Conservation (phyloP, 306 rosid genomes). For the Abrus precatorius region DNA sequence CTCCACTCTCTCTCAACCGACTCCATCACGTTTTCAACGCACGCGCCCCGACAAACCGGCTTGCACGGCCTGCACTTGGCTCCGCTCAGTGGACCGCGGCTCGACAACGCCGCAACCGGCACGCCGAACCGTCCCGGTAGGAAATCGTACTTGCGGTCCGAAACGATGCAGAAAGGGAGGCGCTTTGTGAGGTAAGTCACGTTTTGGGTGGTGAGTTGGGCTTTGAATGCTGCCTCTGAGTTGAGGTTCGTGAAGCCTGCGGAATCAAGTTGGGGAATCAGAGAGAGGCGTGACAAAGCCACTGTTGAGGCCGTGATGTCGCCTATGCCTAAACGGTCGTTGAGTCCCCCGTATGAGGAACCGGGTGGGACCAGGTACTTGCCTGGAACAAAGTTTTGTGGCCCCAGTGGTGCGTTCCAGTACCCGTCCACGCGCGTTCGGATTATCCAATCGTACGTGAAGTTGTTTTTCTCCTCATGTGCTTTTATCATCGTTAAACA, state of each 20-base stretch:
- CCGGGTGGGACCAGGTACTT: conserved; percentile 82
- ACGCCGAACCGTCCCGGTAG: conserved; percentile 75
- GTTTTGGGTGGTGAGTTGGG: conserved; percentile 66
- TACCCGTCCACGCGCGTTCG: conserved; percentile 93
- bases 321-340: conserved; percentile 88
- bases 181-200: conserved; percentile 53
- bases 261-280: conserved; percentile 67
- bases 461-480: conserved; percentile 60
- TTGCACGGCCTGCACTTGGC: conserved; percentile 84
- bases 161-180: conserved; percentile 80
- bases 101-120: conserved; percentile 86
- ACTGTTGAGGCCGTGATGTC: conserved; percentile 71
- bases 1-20: conserved; percentile 67
- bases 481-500: conserved; percentile 69
- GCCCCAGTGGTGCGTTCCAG: conserved; percentile 81
- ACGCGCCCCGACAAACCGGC: conserved; percentile 63
- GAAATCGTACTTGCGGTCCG: conserved; percentile 76
- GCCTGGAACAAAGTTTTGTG: conserved; percentile 61
- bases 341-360: conserved; percentile 80
- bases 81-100: conserved; percentile 83
- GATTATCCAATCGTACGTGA: conserved; percentile 85
- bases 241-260: conserved; percentile 65
- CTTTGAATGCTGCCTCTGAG: conserved; percentile 85
- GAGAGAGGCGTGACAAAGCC: conserved; percentile 79
- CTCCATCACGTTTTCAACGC: conserved; percentile 65